A percentile compares a stretch with the other conserved stretches of the same genome.
Evolutionary conservation across 768 basidiomycete species (phyloP).

Genomic region (Pleurotus platypus): DNA sequence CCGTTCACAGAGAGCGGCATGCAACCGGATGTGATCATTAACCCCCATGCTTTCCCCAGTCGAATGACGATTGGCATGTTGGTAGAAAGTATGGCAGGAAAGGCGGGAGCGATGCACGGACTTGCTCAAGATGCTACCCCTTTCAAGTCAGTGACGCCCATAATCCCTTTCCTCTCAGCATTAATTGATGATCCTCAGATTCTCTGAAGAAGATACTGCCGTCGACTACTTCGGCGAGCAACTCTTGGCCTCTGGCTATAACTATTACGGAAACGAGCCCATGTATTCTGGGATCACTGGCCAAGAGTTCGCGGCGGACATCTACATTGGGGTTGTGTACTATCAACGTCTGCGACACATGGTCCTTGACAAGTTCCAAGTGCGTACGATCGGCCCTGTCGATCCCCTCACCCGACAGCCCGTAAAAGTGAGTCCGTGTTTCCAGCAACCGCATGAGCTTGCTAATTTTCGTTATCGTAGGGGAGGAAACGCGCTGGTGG

Average conservation of each 20-base stretch:
- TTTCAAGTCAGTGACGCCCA: conserved; percentile 68
- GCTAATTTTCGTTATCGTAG: conserved; percentile 31
- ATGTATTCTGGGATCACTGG: conserved; percentile 99
- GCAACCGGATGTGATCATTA: conserved; percentile 99
- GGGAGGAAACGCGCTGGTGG: conserved; percentile 98
- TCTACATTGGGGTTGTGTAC: conserved; percentile 97
- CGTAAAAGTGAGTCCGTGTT: conserved; percentile 67
- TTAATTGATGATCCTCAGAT: conserved; percentile 56
- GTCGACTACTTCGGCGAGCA: conserved; percentile 97
- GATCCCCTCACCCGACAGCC: conserved; percentile 96
- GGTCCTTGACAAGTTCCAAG: conserved; percentile 99
- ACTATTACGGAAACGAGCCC: conserved; percentile 98
- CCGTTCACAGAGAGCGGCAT: conserved; percentile 98
- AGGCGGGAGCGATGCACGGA: conserved; percentile 97
- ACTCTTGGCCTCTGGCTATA: conserved; percentile 90
- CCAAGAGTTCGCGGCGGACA: conserved; percentile 97
- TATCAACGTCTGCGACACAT: conserved; percentile 99
- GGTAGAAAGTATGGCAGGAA: conserved; percentile 99
- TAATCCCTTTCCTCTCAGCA: conserved; percentile 1
- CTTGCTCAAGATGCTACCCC: conserved; percentile 98
- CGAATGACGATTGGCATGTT: conserved; percentile 99
- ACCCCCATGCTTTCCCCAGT: conserved; percentile 98
- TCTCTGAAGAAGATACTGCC: conserved; percentile 95
- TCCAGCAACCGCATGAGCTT: neutral
- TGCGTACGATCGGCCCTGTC: conserved; percentile 95